phyloP scores from a whole-genome alignment of 495 filamentous ascomycete genomes.

The Diplogelasinospora grovesii region DNA sequence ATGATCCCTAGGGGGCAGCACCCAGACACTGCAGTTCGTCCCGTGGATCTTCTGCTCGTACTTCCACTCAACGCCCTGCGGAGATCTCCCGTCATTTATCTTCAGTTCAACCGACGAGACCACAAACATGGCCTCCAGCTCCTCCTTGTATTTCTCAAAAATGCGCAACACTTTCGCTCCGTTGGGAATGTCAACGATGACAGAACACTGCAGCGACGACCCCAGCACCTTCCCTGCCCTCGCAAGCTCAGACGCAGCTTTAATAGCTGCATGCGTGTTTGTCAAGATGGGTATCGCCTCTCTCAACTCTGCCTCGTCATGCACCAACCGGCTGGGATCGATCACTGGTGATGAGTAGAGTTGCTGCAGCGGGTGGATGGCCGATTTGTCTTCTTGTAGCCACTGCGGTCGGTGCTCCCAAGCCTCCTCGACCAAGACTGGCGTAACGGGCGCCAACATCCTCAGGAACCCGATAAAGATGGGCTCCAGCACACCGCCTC shows the following conservation, averaged over 20 bases:
- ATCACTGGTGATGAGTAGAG: slow-evolving; percentile 36
- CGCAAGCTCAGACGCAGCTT: slow-evolving; percentile 62
- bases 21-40: slow-evolving; percentile 45
- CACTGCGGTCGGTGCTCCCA: slow-evolving; percentile 67
- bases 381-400: slow-evolving; percentile 43
- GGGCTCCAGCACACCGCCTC: slow-evolving; percentile 58
- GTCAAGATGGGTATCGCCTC: slow-evolving; percentile 53
- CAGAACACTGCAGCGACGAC: slow-evolving; percentile 64
- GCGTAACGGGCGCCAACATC: slow-evolving; percentile 74
- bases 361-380: slow-evolving; percentile 33
- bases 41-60: slow-evolving; percentile 44
- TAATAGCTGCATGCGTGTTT: slow-evolving; percentile 54
- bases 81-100: slow-evolving; percentile 13
- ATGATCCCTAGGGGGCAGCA: slow-evolving; percentile 55
- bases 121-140: slow-evolving; percentile 69
- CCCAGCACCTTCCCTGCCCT: slow-evolving; percentile 59
- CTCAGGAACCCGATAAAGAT: slow-evolving; percentile 65
- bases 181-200: slow-evolving; percentile 44
- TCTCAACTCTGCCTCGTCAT: slow-evolving; percentile 25
- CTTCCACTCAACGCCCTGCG: slow-evolving; percentile 45
- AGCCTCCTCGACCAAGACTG: slow-evolving; percentile 79
- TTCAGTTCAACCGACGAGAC: slow-evolving; percentile 60
- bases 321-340: slow-evolving; percentile 21
- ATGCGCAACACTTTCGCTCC: slow-evolving; percentile 19
- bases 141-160: slow-evolving; percentile 49